Evolutionary conservation across 306 rosid species (phyloP).

Genomic region (Prunus fruticosa): DNA sequence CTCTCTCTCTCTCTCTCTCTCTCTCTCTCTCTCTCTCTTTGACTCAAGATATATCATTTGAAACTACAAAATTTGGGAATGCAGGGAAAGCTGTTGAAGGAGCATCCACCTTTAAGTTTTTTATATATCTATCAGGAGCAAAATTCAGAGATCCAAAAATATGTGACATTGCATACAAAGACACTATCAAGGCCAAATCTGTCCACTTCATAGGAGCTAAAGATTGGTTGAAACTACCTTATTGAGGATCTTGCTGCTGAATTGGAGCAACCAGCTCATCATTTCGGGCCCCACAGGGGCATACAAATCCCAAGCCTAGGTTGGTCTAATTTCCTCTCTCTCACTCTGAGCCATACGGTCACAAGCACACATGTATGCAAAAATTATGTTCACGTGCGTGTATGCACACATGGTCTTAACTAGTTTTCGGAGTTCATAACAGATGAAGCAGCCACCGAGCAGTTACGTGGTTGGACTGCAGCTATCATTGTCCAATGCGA

Average conservation of each 20-base stretch:
- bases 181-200: conserved; percentile 59
- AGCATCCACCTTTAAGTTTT: conserved; percentile 71
- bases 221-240: conserved; percentile 78
- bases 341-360: background rate
- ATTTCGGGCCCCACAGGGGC: conserved; percentile 87
- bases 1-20: background rate
- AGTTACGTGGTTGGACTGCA: conserved; percentile 43
- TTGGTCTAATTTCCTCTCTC: conserved; percentile 16
- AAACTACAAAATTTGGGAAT: conserved; percentile 1
- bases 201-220: conserved; percentile 82
- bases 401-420: no score
- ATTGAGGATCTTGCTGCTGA: conserved; percentile 70
- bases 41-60: background rate
- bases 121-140: conserved; percentile 69
- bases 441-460: conserved; percentile 56
- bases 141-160: conserved; percentile 79
- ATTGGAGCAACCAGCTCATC: conserved; percentile 59
- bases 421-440: background rate
- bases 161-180: conserved; percentile 74
- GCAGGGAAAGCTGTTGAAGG: conserved; percentile 80
- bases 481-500: conserved; percentile 14
- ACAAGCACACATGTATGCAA: background rate
- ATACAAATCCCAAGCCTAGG: conserved; percentile 86
- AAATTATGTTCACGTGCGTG: background rate
- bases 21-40: no score